Percentiles rank a stretch among this genome's conserved stretches.
Conservation (phyloP, 495 filamentous ascomycete genomes). For the Hypoxylon subgilvum region DNA sequence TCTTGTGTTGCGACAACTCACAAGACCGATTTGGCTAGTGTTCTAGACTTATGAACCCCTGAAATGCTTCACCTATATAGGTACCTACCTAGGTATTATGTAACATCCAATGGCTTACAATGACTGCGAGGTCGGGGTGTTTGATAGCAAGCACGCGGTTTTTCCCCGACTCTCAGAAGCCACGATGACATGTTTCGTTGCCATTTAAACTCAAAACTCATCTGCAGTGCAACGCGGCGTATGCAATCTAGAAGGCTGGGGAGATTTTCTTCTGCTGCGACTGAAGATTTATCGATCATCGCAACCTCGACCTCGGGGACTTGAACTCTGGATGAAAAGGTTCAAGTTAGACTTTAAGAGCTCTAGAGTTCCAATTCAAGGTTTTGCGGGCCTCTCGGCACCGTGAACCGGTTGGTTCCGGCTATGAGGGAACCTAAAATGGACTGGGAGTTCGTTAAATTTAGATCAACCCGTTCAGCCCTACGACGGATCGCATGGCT, state of each 20-base stretch:
- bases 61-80: no score
- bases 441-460: constrained; percentile 25
- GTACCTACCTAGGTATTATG: no score
- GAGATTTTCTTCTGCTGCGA: background rate
- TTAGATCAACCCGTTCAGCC: constrained; percentile 32
- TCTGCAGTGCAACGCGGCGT: constrained; percentile 25
- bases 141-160: background rate
- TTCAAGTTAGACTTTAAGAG: background rate
- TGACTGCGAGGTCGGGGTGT: constrained; percentile 5
- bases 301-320: background rate
- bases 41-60: background rate
- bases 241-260: constrained; percentile 19
- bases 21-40: background rate
- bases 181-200: constrained; percentile 21
- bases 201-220: constrained; percentile 30
- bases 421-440: constrained; percentile 23
- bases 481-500: constrained; percentile 6
- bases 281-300: background rate
- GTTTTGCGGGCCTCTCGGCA: constrained; percentile 17
- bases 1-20: constrained; percentile 10
- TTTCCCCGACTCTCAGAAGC: constrained; percentile 1
- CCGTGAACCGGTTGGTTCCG: constrained; percentile 19
- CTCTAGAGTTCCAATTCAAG: constrained; percentile 8
- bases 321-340: background rate
- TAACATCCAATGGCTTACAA: no score